Evolutionary conservation across 305 asterid species (phyloP), one percentile per base, ranked within the genome.

Genomic region (Striga hermonthica): DNA sequence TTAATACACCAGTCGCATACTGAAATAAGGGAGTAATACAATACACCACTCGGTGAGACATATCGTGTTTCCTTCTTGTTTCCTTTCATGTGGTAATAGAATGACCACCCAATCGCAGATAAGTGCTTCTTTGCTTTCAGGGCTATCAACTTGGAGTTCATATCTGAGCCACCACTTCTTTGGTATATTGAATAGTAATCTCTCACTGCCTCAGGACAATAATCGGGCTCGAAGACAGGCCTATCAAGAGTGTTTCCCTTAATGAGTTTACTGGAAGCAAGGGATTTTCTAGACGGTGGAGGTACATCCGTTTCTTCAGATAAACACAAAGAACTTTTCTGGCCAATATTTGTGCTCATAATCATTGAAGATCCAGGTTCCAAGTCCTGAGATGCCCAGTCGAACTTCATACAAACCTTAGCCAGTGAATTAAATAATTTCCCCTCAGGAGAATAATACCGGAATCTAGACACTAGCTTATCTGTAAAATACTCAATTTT

Each of bases 121-220:
- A 93, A 82, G 77, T 93, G 90, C 68, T 74, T 71, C 82, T 69
- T 90, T 58, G 84, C 97, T 78, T 80, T 82, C 57, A 44, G 38
- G 58, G 73, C 49, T 57, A 45, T 63, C 47, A 4, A 14, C 57
- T 56, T 76, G 22, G 1, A 49, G 28, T 50, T 70, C 41, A 7
- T 44, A 52, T 16, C 52, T 34, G n/a, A n/a, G 60, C 37, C 11
- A 4, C 40, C 43, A 7, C 16, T 61, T 56, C 31, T 58, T 28
- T 31, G 44, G 9, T 62, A 31, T 4, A 57, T 48, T 11, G 54
- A 52, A 57, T 37, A 53, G 69, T 89, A 92, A 31, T 80, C 78
- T 34, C 65, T 50, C 61, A 89, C 85, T 45, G 94, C 95, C 75
- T 83, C 81, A 14, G 82, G 91, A 74, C 84, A 76, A 65, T 72